Evolutionary conservation across 2,329 filamentous ascomycete genomes (phyloP), one percentile per base, ranked within the genome.

Genomic region (Tolypocladium tundrense): DNA sequence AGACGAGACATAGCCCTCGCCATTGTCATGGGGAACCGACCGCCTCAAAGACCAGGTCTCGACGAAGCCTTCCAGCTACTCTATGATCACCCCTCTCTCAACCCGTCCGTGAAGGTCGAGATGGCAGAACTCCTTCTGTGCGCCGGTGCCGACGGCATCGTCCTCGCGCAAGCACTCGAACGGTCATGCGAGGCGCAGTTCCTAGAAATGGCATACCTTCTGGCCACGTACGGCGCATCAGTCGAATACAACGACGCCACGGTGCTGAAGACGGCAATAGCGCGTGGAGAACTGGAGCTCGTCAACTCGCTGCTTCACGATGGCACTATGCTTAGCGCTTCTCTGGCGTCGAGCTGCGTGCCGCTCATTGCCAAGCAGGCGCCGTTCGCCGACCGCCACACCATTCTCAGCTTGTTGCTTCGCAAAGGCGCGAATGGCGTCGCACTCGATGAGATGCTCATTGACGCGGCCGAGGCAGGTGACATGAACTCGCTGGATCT

Each of bases 71-170:
- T 86, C 45, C 70, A 71, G 2, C 66, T 73, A 6, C 69, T 84
- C 1, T 75, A 80, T 59, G 66, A 73, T 1, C 75, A 79, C 54
- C 65, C 75, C 2, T 74, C 75, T 2, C 72, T 82, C 21, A 74
- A 73, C 7, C 76, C 78, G 0, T 73, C 76, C 37, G 75, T 78
- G 39, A 83, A 80, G 63, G 68, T 81, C 48, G 74, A 75, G 2
- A 70, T 86, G 60, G 73, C 79, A 0, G 82, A 86, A 64, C 69
- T 83, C 3, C 65, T 87, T 1, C 72, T 87, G 1, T 84, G 82
- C 56, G 82, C 80, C 1, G 83, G 83, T 0, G 82, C 82, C 1
- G 71, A 74, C 14, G 83, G 83, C 1, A 76, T 81, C 16, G 69
- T 73, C 1, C 69, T 82, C 1, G 75, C 79, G 0, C 68, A 71